Conservation (phyloP, 805 yeast species). For the Suhomyces kilbournensis region DNA sequence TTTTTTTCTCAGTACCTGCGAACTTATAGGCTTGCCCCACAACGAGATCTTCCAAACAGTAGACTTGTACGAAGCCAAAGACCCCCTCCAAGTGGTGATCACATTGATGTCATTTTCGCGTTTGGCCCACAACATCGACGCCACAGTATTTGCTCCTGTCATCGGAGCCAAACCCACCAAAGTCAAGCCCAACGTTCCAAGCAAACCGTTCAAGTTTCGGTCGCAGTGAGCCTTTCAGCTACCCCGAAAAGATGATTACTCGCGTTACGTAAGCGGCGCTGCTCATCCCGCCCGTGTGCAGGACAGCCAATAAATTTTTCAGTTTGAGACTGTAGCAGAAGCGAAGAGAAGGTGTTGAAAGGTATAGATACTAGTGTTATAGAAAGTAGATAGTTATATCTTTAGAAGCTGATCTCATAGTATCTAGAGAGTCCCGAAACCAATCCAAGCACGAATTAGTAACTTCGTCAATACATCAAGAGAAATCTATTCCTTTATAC, state of each 20-base stretch:
- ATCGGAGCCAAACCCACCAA: slow-evolving; percentile 45
- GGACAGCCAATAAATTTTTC: slow-evolving; percentile 3
- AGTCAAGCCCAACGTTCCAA: slow-evolving; percentile 52
- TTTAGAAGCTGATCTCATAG: not conserved
- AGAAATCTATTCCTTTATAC: not conserved
- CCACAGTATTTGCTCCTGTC: slow-evolving; percentile 20
- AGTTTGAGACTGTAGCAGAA: not conserved
- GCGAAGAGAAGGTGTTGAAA: not conserved
- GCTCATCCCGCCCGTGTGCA: not conserved
- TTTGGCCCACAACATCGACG: slow-evolving; percentile 48
- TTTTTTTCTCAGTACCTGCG: slow-evolving; percentile 61
- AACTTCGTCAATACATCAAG: not conserved
- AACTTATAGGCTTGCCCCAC: slow-evolving; percentile 66
- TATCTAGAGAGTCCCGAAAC: not conserved
- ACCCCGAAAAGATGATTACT: not conserved
- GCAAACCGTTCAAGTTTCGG: slow-evolving; percentile 48
- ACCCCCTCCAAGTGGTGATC: slow-evolving; percentile 76
- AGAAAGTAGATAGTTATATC: not conserved
- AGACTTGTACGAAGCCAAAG: slow-evolving; percentile 69
- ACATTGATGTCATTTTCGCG: slow-evolving; percentile 73
- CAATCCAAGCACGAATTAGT: not conserved
- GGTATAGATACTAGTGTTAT: not conserved
- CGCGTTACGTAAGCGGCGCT: slow-evolving; percentile 1
- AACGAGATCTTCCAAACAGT: slow-evolving; percentile 79
- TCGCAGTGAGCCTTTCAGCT: not conserved